phyloP scores from a whole-genome alignment of 495 filamentous ascomycete genomes.

The Lasiosphaeris hirsuta region DNA sequence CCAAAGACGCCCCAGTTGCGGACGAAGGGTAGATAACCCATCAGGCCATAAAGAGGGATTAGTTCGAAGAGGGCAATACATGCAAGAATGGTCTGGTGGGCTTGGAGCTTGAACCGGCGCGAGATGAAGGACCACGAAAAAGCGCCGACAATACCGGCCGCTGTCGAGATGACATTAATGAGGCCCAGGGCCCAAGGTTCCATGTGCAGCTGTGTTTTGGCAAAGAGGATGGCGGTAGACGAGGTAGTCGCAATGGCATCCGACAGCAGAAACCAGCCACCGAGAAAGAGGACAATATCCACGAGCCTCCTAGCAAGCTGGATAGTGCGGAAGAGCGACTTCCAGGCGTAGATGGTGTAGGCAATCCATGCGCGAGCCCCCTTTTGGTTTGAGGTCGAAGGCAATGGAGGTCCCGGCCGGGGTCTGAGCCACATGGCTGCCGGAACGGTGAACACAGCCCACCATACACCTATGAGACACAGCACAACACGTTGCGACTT shows the following conservation, averaged over 20 bases:
- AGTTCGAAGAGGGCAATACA: constrained; percentile 88
- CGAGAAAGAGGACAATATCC: constrained; percentile 84
- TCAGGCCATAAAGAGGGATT: constrained; percentile 86
- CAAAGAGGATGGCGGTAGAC: constrained; percentile 91
- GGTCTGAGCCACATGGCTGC: constrained; percentile 87
- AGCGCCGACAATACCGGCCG: constrained; percentile 78
- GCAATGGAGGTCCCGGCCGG: constrained; percentile 80
- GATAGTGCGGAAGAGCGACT: constrained; percentile 74
- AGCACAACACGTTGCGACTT: constrained; percentile 79
- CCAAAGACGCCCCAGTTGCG: constrained; percentile 71
- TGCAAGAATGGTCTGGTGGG: constrained; percentile 83
- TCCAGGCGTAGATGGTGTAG: constrained; percentile 82
- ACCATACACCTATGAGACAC: constrained; percentile 89
- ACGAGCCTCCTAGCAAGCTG: constrained; percentile 73
- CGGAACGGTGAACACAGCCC: constrained; percentile 87
- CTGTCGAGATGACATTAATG: constrained; percentile 87
- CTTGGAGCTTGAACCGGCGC: constrained; percentile 57
- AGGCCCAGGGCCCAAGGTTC: constrained; percentile 80
- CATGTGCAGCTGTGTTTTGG: constrained; percentile 92
- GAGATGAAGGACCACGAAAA: constrained; percentile 85
- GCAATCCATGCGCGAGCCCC: constrained; percentile 39
- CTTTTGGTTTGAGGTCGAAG: constrained; percentile 29
- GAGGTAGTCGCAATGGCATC: constrained; percentile 94
- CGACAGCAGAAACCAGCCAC: constrained; percentile 90
- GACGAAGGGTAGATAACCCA: constrained; percentile 85